Conservation (phyloP, 1,284 basidiomycete genomes). For the Baeospora myosura region DNA sequence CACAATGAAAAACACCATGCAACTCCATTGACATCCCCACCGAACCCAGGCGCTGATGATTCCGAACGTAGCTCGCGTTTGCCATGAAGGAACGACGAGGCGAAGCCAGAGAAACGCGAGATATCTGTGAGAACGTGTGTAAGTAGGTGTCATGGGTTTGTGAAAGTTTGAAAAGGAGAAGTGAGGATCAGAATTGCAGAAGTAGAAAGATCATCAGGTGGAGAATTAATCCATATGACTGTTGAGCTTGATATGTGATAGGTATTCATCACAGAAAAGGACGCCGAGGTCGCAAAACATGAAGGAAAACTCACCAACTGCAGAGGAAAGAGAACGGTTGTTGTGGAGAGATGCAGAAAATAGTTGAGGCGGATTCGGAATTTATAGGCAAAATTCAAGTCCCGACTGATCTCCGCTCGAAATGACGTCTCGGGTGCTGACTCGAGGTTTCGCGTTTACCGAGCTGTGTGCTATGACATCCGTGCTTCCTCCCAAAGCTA, state of each 20-base stretch:
- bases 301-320: conserved; percentile 1
- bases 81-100: too few species aligned
- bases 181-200: conserved; percentile 56
- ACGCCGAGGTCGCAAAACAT: too few species aligned
- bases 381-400: neutral
- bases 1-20: too few species aligned
- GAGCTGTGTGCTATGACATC: neutral
- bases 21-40: too few species aligned
- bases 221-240: conserved; percentile 47
- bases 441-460: too few species aligned
- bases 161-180: too few species aligned
- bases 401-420: neutral
- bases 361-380: neutral
- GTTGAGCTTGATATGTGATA: conserved; percentile 69
- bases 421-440: neutral
- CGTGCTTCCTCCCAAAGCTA: neutral
- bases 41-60: too few species aligned
- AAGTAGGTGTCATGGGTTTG: too few species aligned
- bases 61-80: too few species aligned
- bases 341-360: conserved; percentile 5
- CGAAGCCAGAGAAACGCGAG: too few species aligned
- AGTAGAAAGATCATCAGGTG: conserved; percentile 49
- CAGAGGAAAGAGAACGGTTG: conserved; percentile 17
- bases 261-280: conserved; percentile 42
- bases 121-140: too few species aligned